A percentile compares a stretch with the other conserved stretches of the same genome.
Evolutionary conservation across 1,284 basidiomycete species (phyloP).

Genomic region (Apiotrichum gracile): DNA sequence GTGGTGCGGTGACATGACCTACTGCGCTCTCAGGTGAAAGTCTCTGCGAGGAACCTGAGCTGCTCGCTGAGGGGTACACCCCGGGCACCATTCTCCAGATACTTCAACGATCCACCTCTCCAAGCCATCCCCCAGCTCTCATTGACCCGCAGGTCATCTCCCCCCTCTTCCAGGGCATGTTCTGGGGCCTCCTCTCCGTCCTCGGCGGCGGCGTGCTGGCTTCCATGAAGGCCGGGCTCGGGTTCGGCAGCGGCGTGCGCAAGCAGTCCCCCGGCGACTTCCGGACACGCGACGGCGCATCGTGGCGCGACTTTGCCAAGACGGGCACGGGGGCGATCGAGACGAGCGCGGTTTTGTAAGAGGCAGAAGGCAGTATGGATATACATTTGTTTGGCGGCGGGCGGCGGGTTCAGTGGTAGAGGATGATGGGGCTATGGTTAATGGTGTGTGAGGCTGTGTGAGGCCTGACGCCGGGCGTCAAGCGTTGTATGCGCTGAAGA

Average conservation of each 20-base stretch:
- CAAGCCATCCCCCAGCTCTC: background rate
- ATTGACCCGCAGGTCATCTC: constrained; percentile 14
- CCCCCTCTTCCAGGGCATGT: constrained; percentile 41
- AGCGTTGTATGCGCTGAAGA: no score
- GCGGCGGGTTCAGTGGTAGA: no score
- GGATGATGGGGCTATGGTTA: no score
- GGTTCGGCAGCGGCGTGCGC: no score
- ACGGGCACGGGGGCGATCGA: background rate
- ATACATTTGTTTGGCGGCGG: no score
- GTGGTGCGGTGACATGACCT: no score
- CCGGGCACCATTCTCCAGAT: background rate
- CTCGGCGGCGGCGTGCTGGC: constrained; percentile 7
- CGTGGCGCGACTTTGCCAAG: background rate
- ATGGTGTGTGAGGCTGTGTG: no score
- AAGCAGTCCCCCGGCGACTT: constrained; percentile 1
- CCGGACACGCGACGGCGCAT: background rate
- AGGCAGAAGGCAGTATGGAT: no score
- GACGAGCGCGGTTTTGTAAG: background rate
- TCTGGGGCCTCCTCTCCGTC: constrained; percentile 42
- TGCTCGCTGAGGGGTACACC: no score
- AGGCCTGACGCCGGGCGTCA: no score
- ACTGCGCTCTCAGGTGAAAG: no score
- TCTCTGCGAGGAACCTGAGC: no score
- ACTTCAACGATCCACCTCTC: background rate
- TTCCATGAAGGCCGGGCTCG: background rate